Evolutionary conservation across 2,329 filamentous ascomycete genomes (phyloP).

Genomic region (Neophaeococcomyces aloes): DNA sequence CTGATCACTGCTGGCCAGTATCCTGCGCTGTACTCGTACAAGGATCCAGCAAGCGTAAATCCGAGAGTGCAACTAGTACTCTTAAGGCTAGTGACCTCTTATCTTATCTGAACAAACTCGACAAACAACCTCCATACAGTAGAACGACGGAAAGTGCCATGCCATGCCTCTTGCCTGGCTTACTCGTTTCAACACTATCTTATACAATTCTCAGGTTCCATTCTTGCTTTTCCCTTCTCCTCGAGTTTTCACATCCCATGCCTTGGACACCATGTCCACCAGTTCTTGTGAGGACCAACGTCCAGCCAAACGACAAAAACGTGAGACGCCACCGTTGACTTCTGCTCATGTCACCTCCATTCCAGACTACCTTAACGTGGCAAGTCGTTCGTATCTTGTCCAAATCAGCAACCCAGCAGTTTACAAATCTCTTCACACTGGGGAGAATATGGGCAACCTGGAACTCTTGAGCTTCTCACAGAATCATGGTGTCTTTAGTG

Average conservation of each 20-base stretch:
- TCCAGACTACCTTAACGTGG: slow-evolving; percentile 2
- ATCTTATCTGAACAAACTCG: not conserved
- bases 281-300: not conserved
- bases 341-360: not conserved
- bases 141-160: not conserved
- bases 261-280: not conserved
- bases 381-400: not conserved
- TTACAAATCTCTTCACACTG: not conserved
- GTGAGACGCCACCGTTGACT: not conserved
- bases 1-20: no score
- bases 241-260: not conserved
- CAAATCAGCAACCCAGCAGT: not conserved
- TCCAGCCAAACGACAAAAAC: slow-evolving; percentile 8
- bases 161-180: not conserved
- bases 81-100: not conserved
- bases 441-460: not conserved
- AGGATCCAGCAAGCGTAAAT: no score
- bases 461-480: not conserved
- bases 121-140: not conserved
- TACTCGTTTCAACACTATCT: not conserved
- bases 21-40: no score
- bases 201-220: not conserved
- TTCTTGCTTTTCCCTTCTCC: not conserved
- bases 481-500: not conserved
- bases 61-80: no score